Conservation (phyloP, 2,329 filamentous ascomycete genomes). For the Aspergillus floridensis region DNA sequence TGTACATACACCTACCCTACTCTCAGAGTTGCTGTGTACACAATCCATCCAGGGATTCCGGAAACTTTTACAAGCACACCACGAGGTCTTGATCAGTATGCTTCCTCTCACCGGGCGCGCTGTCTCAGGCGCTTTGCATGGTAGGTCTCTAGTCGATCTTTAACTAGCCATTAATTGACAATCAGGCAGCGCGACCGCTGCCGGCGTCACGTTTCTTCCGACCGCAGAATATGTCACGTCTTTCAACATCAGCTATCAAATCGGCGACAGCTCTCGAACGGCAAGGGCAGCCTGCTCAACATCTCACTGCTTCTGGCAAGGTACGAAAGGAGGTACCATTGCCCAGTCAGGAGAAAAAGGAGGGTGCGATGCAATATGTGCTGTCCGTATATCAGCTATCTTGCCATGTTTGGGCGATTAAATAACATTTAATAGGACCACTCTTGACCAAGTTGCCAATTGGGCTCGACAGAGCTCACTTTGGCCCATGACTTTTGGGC, state of each 20-base stretch:
- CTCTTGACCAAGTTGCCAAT: constrained; percentile 72
- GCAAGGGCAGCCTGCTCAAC: constrained; percentile 31
- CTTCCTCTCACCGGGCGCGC: constrained; percentile 27
- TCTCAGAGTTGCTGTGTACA: background rate
- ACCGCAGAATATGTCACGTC: constrained; percentile 35
- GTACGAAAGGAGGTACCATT: constrained; percentile 48
- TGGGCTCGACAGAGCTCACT: constrained; percentile 85
- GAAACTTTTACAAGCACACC: background rate
- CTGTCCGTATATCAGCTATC: constrained; percentile 35
- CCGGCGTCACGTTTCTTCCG: constrained; percentile 32
- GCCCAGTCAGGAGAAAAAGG: constrained; percentile 50
- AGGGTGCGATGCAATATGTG: constrained; percentile 53
- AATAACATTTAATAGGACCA: constrained; percentile 33
- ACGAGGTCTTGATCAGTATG: constrained; percentile 17
- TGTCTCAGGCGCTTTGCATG: constrained; percentile 26
- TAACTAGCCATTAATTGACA: constrained; percentile 18
- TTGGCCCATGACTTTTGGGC: constrained; percentile 90
- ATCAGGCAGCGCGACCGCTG: constrained; percentile 27
- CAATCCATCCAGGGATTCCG: too few relatives aligned
- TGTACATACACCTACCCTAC: background rate
- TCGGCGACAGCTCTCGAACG: constrained; percentile 44
- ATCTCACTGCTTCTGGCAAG: constrained; percentile 45
- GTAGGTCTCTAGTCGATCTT: constrained; percentile 19
- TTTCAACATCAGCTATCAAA: constrained; percentile 45
- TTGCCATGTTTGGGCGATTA: background rate